These are phyloP conservation scores for Pinus taeda DNA, from an alignment of 75 land plant genomes.

Conservation along the genomic window DNA sequence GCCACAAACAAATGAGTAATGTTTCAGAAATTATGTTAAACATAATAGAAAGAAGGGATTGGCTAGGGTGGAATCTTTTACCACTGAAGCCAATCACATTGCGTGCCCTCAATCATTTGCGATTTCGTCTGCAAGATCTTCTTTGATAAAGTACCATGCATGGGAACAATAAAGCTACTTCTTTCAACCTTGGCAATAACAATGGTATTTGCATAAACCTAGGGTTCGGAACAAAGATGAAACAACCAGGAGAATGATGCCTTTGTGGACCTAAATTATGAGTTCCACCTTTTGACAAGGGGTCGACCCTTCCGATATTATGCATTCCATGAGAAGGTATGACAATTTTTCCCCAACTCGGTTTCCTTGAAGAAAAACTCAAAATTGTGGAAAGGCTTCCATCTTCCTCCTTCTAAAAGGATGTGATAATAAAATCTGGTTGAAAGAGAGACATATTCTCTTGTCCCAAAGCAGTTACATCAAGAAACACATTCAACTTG, in stretches of 20 bases:
- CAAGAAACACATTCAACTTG: no score
- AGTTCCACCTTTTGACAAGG: background rate
- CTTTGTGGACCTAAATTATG: slow-evolving; percentile 21
- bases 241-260: slow-evolving; percentile 33
- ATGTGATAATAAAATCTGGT: no score
- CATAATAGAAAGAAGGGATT: no score
- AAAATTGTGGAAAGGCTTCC: slow-evolving; percentile 6
- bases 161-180: slow-evolving; percentile 62
- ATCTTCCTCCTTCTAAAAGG: background rate
- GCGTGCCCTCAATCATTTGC: no score
- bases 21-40: no score
- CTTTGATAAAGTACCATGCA: slow-evolving; percentile 53
- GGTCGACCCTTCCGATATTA: slow-evolving; percentile 33
- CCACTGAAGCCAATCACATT: no score
- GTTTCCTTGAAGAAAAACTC: slow-evolving; percentile 23
- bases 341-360: slow-evolving; percentile 15
- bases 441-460: no score
- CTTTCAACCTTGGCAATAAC: slow-evolving; percentile 66
- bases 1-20: no score
- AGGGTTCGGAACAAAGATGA: slow-evolving; percentile 23
- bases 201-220: slow-evolving; percentile 46
- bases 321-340: slow-evolving; percentile 26
- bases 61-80: no score
- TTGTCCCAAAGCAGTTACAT: no score
- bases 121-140: no score